phyloP scores from a whole-genome alignment of 192 early-diverging fungal species.

The Backusella tarrabulga region DNA sequence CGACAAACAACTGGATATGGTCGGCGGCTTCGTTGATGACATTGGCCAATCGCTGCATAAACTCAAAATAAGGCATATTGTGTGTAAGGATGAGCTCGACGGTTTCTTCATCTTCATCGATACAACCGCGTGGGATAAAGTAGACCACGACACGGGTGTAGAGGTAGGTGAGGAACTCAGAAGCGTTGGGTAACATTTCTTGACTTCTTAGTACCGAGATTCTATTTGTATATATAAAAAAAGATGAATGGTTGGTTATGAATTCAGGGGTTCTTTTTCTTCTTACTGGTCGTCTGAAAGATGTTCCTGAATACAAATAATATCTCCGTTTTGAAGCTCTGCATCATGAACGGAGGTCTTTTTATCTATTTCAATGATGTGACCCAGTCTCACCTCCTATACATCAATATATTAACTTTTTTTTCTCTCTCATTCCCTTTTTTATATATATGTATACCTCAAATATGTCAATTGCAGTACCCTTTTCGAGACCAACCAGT shows the following conservation, averaged over 20 bases:
- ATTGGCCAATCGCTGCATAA: constrained; percentile 62
- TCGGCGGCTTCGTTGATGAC: constrained; percentile 60
- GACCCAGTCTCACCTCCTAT: constrained; percentile 88
- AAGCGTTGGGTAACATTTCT: constrained; percentile 34
- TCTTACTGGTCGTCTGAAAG: constrained; percentile 36
- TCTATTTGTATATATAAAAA: neutral
- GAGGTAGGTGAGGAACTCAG: constrained; percentile 76
- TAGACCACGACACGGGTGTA: constrained; percentile 63
- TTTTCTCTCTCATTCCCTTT: neutral
- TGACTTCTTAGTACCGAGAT: constrained; percentile 23
- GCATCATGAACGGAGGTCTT: constrained; percentile 60
- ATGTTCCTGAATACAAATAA: constrained; percentile 77
- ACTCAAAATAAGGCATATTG: constrained; percentile 66
- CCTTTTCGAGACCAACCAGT: constrained; percentile 37
- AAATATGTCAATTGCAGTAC: neutral
- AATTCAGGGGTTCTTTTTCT: neutral
- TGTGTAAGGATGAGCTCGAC: constrained; percentile 43
- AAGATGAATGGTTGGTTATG: neutral
- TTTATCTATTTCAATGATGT: constrained; percentile 78
- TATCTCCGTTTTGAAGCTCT: constrained; percentile 93
- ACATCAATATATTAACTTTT: neutral
- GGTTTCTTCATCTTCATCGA: neutral
- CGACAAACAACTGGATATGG: constrained; percentile 51
- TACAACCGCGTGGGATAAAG: constrained; percentile 56
- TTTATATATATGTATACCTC: neutral